A percentile compares a stretch with the other conserved stretches of the same genome.
These are phyloP conservation scores for Yamadazyma spencermartinsiae DNA, from an alignment of 1,139 yeast genomes.

Conservation along the genomic window DNA sequence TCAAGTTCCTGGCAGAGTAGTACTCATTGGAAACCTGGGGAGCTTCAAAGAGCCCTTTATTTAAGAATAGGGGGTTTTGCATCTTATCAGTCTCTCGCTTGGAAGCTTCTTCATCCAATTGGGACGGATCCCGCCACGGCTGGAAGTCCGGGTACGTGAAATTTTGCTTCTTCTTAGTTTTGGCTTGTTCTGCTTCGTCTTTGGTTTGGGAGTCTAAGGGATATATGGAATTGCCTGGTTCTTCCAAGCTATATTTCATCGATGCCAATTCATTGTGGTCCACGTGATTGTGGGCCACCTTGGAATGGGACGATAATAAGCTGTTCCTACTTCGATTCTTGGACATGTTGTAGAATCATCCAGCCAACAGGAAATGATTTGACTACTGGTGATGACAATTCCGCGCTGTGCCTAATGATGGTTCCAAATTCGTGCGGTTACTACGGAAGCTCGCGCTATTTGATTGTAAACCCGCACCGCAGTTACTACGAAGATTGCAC, in stretches of 20 bases:
- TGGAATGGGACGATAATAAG: slow-evolving; percentile 32
- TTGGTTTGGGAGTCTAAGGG: slow-evolving; percentile 28
- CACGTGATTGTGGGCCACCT: slow-evolving; percentile 24
- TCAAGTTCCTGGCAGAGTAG: slow-evolving; percentile 52
- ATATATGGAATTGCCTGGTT: slow-evolving; percentile 36
- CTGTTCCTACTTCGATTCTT: slow-evolving; percentile 37
- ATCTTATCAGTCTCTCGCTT: slow-evolving; percentile 28
- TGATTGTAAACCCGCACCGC: no score
- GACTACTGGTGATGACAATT: no score
- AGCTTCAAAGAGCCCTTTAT: slow-evolving; percentile 51
- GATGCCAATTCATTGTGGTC: slow-evolving; percentile 37
- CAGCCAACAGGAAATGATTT: no score
- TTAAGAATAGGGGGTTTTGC: slow-evolving; percentile 34
- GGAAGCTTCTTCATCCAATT: slow-evolving; percentile 37
- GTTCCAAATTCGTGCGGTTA: no score
- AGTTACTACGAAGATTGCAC: no score
- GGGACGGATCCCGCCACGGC: slow-evolving; percentile 71
- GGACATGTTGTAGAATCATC: slow-evolving; percentile 39
- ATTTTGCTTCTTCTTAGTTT: slow-evolving; percentile 5
- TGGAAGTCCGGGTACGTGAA: slow-evolving; percentile 69
- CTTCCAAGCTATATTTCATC: slow-evolving; percentile 39
- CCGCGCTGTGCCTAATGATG: no score
- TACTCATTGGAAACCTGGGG: slow-evolving; percentile 58
- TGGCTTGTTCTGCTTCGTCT: slow-evolving; percentile 6
- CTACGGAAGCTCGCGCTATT: no score